Evolutionary conservation across 129 eudicot genomes (phyloP).

Genomic region (Centrapalus pauciflorus): DNA sequence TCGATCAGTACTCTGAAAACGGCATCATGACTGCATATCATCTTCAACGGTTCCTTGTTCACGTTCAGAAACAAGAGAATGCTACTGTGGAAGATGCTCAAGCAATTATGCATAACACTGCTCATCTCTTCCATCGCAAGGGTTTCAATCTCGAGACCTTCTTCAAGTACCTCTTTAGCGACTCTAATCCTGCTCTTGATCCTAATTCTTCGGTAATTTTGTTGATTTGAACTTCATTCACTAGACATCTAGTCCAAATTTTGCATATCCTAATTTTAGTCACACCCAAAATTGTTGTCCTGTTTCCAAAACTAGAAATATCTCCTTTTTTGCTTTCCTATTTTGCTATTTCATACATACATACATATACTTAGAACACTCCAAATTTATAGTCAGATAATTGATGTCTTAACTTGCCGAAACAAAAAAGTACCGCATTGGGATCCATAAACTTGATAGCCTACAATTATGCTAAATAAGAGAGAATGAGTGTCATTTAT

Average conservation of each 20-base stretch:
- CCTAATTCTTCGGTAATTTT: constrained; percentile 50
- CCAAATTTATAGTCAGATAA: background rate
- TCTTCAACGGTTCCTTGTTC: constrained; percentile 52
- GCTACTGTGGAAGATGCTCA: constrained; percentile 67
- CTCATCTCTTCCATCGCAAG: constrained; percentile 45
- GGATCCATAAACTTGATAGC: too few species aligned
- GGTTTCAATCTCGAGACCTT: constrained; percentile 70
- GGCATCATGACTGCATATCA: constrained; percentile 59
- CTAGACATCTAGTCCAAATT: background rate
- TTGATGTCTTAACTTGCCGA: background rate
- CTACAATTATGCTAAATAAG: too few species aligned
- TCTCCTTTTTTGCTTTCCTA: background rate
- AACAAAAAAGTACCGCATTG: background rate
- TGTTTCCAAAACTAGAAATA: constrained; percentile 7
- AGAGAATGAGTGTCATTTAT: too few species aligned
- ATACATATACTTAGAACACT: too few species aligned
- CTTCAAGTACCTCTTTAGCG: constrained; percentile 65
- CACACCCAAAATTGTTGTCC: background rate
- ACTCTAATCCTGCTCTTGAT: constrained; percentile 58
- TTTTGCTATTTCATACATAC: background rate
- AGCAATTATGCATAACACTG: constrained; percentile 42
- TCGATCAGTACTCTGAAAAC: constrained; percentile 51
- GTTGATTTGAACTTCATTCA: background rate
- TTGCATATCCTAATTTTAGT: background rate
- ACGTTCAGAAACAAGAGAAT: constrained; percentile 55